Evolutionary conservation across 2,329 filamentous ascomycete species (phyloP).

Genomic region (Ustilaginoidea virens): DNA sequence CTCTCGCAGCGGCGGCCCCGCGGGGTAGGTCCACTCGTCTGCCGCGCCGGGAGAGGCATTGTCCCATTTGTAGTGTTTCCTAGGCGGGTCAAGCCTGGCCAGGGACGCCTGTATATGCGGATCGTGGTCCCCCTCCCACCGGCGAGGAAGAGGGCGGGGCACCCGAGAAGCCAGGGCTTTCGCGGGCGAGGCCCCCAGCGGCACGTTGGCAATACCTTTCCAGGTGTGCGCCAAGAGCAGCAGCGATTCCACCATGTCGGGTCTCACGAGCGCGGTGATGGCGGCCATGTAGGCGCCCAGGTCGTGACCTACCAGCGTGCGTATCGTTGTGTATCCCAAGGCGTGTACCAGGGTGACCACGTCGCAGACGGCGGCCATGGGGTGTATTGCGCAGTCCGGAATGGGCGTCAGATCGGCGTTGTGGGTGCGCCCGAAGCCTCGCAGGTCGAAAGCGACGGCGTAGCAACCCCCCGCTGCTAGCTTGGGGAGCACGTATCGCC

Average conservation of each 20-base stretch:
- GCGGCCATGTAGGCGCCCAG: slow-evolving; percentile 47
- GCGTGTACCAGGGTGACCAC: slow-evolving; percentile 44
- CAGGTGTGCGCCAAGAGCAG: slow-evolving; percentile 37
- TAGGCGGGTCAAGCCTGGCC: slow-evolving; percentile 34
- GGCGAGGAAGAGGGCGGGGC: not conserved
- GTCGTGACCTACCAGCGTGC: slow-evolving; percentile 50
- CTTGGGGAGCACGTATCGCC: slow-evolving; percentile 45
- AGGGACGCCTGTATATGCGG: slow-evolving; percentile 40
- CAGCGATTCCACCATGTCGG: slow-evolving; percentile 47
- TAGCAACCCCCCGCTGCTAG: slow-evolving; percentile 47
- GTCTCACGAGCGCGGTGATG: slow-evolving; percentile 43
- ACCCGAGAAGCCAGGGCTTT: not conserved
- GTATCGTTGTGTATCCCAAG: slow-evolving; percentile 41
- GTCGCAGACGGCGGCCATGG: slow-evolving; percentile 41
- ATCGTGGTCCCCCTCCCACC: slow-evolving; percentile 5
- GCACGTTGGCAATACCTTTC: not conserved
- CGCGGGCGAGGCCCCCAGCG: not conserved
- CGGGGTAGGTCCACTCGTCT: slow-evolving; percentile 20
- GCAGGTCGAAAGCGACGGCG: slow-evolving; percentile 51
- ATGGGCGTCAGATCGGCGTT: slow-evolving; percentile 25
- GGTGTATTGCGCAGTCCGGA: slow-evolving; percentile 25
- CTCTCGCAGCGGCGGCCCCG: slow-evolving; percentile 23
- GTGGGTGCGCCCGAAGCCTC: slow-evolving; percentile 48
- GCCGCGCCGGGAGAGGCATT: slow-evolving; percentile 36
- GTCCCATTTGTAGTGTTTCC: slow-evolving; percentile 59